Evolutionary conservation across 805 yeast species (phyloP).

Genomic region (Kodamaea jinghongensis): DNA sequence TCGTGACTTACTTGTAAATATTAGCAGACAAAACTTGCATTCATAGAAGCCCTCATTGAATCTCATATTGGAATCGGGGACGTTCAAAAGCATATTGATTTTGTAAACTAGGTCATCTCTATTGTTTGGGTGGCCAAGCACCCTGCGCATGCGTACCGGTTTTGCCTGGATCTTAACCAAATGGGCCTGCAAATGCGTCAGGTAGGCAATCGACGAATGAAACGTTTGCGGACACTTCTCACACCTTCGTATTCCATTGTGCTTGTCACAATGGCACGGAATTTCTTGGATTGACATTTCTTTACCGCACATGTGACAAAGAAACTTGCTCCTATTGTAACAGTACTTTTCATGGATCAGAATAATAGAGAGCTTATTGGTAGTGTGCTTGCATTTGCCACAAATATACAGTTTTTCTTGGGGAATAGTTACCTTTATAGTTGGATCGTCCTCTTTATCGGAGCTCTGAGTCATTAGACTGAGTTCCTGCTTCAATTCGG

Average conservation of each 20-base stretch:
- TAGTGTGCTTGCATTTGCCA: not conserved
- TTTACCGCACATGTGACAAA: slow-evolving; percentile 5
- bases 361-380: slow-evolving; percentile 6
- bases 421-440: too few relatives aligned
- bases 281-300: not conserved
- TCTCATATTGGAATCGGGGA: not conserved
- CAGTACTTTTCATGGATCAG: slow-evolving; percentile 10
- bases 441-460: too few relatives aligned
- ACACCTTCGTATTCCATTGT: not conserved
- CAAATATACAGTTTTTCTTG: not conserved
- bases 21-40: not conserved
- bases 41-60: not conserved
- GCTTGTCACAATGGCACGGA: slow-evolving; percentile 8
- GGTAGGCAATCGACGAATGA: not conserved
- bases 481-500: too few relatives aligned
- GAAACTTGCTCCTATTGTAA: not conserved
- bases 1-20: not conserved
- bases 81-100: not conserved
- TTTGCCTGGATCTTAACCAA: not conserved
- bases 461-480: too few relatives aligned
- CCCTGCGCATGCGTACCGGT: not conserved
- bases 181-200: not conserved
- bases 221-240: not conserved
- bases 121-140: too few relatives aligned
- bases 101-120: not conserved